Evolutionary conservation across 1,284 basidiomycete species (phyloP).

Genomic region (Kwoniella shivajii): DNA sequence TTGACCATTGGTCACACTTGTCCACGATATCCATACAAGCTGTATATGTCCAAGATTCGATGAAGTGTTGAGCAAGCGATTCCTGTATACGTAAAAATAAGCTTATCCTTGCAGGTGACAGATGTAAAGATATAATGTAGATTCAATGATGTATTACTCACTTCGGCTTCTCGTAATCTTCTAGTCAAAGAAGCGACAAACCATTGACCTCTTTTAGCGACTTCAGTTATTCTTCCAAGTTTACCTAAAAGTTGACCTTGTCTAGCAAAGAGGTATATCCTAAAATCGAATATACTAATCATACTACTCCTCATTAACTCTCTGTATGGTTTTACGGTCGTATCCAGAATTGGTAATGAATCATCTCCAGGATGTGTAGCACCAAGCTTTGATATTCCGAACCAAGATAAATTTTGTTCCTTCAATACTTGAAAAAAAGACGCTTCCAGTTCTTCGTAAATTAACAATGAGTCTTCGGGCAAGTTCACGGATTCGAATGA

Average conservation of each 20-base stretch:
- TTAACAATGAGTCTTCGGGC: conserved; percentile 81
- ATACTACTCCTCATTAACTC: conserved; percentile 86
- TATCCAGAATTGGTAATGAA: conserved; percentile 75
- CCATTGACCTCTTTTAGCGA: conserved; percentile 65
- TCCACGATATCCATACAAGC: conserved; percentile 84
- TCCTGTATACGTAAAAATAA: conserved; percentile 55
- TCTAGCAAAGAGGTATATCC: conserved; percentile 85
- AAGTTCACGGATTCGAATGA: conserved; percentile 91
- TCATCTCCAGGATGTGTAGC: conserved; percentile 65
- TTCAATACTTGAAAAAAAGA: conserved; percentile 72
- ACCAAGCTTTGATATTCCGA: conserved; percentile 69
- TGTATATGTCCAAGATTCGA: conserved; percentile 93
- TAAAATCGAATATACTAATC: conserved; percentile 92
- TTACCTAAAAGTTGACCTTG: conserved; percentile 78
- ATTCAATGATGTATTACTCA: conserved; percentile 51
- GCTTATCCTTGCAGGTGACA: neutral
- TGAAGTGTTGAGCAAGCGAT: conserved; percentile 73
- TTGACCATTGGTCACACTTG: conserved; percentile 76
- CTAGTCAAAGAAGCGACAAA: conserved; percentile 47
- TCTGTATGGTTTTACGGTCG: conserved; percentile 79
- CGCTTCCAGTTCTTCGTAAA: conserved; percentile 89
- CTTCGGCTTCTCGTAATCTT: conserved; percentile 69
- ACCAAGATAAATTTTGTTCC: conserved; percentile 87
- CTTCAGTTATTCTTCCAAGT: conserved; percentile 78
- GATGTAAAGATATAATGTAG: neutral